These are phyloP conservation scores for Debaryomyces udenii DNA, from an alignment of 1,139 yeast species.

Conservation along the genomic window DNA sequence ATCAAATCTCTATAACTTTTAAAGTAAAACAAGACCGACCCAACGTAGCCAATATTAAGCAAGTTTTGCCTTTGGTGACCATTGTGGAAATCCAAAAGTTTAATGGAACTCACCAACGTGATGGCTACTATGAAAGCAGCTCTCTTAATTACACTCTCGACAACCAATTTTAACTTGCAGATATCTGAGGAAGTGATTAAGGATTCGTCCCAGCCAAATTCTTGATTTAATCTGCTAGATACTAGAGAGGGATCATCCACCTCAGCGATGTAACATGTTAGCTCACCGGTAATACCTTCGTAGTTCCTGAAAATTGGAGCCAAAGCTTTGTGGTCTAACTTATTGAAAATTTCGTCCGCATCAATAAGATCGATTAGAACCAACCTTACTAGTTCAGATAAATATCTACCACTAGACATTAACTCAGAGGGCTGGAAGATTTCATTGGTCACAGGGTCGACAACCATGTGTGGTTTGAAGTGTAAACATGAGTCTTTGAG, in stretches of 20 bases:
- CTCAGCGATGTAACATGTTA: conserved; percentile 43
- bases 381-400: conserved; percentile 54
- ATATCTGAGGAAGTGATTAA: conserved; percentile 30
- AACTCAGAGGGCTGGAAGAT: conserved; percentile 59
- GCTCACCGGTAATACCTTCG: conserved; percentile 46
- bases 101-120: conserved; percentile 38
- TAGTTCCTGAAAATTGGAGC: conserved; percentile 20
- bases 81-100: conserved; percentile 37
- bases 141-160: conserved; percentile 35
- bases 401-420: conserved; percentile 58
- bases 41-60: conserved; percentile 47
- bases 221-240: conserved; percentile 22
- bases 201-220: conserved; percentile 26
- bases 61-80: conserved; percentile 17
- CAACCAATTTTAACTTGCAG: conserved; percentile 28
- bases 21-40: conserved; percentile 45
- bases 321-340: conserved; percentile 13
- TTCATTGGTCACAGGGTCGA: conserved; percentile 31
- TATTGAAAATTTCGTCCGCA: conserved; percentile 32
- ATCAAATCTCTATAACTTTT: conserved; percentile 36
- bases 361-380: conserved; percentile 39
- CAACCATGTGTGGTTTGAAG: conserved; percentile 38
- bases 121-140: conserved; percentile 48
- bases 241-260: conserved; percentile 26
- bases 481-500: conserved; percentile 19